Conservation (phyloP, 768 basidiomycete species). For the Clavaria fumosa region DNA sequence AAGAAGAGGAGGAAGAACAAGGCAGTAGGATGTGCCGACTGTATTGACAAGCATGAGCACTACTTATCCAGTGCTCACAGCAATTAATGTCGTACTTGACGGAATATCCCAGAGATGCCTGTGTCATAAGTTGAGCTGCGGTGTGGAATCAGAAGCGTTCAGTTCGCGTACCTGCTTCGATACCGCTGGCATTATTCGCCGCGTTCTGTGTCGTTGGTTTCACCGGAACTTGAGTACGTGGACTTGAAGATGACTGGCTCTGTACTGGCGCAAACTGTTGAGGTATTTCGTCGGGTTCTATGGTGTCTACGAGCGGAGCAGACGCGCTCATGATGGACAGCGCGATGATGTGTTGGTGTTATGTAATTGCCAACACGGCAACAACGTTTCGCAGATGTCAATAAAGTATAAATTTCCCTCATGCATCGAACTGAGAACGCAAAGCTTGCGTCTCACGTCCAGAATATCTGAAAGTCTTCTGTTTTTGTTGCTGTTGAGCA, state of each 20-base stretch:
- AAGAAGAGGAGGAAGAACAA: conserved; percentile 87
- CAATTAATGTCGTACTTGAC: conserved; percentile 36
- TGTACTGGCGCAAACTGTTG: conserved; percentile 16
- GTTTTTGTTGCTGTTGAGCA: too few relatives aligned
- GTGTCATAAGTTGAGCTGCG: neutral
- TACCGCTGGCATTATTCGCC: conserved; percentile 44
- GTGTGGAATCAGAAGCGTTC: neutral
- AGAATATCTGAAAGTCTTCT: too few relatives aligned
- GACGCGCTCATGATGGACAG: too few relatives aligned
- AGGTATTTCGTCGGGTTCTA: conserved; percentile 70
- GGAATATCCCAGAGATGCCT: conserved; percentile 41
- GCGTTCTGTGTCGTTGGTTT: too few relatives aligned
- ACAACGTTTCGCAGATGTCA: too few relatives aligned
- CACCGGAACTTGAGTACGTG: conserved; percentile 23
- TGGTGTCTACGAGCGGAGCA: conserved; percentile 60
- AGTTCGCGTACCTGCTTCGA: conserved; percentile 52
- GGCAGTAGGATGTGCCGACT: conserved; percentile 71
- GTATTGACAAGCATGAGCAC: neutral
- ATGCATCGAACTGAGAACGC: too few relatives aligned
- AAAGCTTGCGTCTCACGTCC: too few relatives aligned
- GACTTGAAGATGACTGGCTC: conserved; percentile 44
- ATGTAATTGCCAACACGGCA: too few relatives aligned
- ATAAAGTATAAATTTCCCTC: too few relatives aligned
- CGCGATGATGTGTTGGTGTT: too few relatives aligned
- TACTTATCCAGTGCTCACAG: neutral